Evolutionary conservation across 2,329 filamentous ascomycete genomes (phyloP).

Genomic region (Trichoderma sp.): DNA sequence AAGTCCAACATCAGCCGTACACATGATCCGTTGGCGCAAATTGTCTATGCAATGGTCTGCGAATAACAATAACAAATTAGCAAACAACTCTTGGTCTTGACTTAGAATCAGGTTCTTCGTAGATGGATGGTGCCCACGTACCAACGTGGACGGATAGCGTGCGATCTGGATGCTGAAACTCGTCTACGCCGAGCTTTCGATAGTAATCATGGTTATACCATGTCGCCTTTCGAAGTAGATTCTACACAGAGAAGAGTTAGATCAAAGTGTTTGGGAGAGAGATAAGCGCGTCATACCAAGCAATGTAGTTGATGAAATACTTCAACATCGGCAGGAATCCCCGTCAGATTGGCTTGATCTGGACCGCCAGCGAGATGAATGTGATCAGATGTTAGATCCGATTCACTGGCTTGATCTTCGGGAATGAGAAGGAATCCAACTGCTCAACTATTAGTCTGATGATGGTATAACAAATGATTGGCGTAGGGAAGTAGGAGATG

Average conservation of each 20-base stretch:
- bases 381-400: background rate
- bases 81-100: background rate
- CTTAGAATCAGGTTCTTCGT: background rate
- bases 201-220: conserved; percentile 4
- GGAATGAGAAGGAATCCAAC: background rate
- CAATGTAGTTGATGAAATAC: conserved; percentile 4
- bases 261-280: background rate
- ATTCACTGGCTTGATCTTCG: background rate
- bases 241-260: background rate
- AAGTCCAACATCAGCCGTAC: background rate
- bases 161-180: background rate
- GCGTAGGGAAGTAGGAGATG: background rate
- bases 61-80: background rate
- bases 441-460: background rate
- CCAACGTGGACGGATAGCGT: background rate
- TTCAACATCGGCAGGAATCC: background rate
- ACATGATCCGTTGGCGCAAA: background rate
- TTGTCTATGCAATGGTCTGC: background rate
- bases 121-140: background rate
- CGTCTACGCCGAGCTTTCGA: background rate
- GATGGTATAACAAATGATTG: background rate
- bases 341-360: background rate
- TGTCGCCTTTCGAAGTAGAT: background rate
- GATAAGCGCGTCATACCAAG: background rate
- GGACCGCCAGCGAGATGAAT: background rate